These are phyloP conservation scores for Westerdykella ornata DNA, from an alignment of 2,329 filamentous ascomycete genomes.

Conservation along the genomic window DNA sequence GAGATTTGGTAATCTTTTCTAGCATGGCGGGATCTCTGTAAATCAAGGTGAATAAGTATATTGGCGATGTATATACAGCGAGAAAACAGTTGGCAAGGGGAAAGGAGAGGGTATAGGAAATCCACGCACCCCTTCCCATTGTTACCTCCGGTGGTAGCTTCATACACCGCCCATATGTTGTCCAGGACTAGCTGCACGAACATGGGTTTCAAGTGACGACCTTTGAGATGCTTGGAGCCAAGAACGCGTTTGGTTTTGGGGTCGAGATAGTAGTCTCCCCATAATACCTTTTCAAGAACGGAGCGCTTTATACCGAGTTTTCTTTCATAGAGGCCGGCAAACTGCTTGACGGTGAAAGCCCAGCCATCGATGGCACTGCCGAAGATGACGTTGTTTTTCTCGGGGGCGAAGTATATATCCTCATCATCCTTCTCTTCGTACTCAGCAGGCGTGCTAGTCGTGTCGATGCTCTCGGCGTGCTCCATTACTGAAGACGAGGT, in stretches of 20 bases:
- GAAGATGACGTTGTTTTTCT: constrained; percentile 99
- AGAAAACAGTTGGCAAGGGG: constrained; percentile 10
- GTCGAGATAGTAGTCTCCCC: constrained; percentile 95
- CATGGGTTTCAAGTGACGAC: constrained; percentile 85
- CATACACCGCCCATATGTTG: constrained; percentile 92
- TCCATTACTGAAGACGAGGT: constrained; percentile 43
- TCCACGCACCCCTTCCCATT: constrained; percentile 68
- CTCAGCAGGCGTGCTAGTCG: constrained; percentile 46
- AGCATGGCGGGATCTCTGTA: constrained; percentile 66
- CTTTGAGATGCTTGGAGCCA: constrained; percentile 85
- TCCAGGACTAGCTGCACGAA: constrained; percentile 96
- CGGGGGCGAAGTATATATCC: constrained; percentile 94
- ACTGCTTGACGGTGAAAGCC: constrained; percentile 95
- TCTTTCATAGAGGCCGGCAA: constrained; percentile 88
- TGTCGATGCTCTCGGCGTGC: constrained; percentile 49
- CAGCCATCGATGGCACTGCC: constrained; percentile 97
- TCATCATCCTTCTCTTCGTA: constrained; percentile 93
- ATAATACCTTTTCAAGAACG: constrained; percentile 84
- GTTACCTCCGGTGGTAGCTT: constrained; percentile 76
- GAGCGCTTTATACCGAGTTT: constrained; percentile 91
- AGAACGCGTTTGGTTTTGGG: constrained; percentile 94
- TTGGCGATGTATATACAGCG: constrained; percentile 33
- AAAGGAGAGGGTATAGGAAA: constrained; percentile 34
- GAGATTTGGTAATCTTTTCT: constrained; percentile 91
- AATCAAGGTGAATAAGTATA: constrained; percentile 35